Evolutionary conservation across 208 protist species (phyloP), one percentile per base, ranked within the genome.

Genomic region (Leishmania gerbilli): DNA sequence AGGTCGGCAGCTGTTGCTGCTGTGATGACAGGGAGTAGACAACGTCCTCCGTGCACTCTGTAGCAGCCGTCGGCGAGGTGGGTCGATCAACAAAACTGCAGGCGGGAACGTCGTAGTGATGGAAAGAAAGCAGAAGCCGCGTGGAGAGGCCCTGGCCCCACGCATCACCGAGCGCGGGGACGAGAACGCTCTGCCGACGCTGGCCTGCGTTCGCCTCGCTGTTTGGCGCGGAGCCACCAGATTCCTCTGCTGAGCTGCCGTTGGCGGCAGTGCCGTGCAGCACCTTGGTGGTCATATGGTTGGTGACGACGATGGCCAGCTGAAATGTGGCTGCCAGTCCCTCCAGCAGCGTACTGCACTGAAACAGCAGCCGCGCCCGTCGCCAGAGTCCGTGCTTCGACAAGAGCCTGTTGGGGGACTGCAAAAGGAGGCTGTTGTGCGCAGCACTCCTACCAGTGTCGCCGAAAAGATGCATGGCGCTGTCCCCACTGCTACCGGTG

Each of bases 211-310:
- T 49, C 24, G 1, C 21, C 21, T 74, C 77, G 17, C 17, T 21
- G n/a, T 31, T 42, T 7, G 68, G 7, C 4, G 42, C 37, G 3
- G 68, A 49, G 42, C 3, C 34, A 15, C 9, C 9, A 4, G 68
- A 8, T 2, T 11, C 9, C 9, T 19, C 24, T 37, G 37, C 15
- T 49, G 58, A 40, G 56, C 51, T 69, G 1, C n/a, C 31, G 62
- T 31, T 27, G 4, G 8, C 0, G 4, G 76, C 6, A 40, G 34
- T 21, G 13, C 7, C 1, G 8, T 65, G 8, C 6, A 90, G 56
- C 11, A 77, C 83, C 53, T 87, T 84, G 15, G 89, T 93, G 5
- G 95, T 97, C 56, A 98, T 86, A 71, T 98, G 96, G 79, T 98
- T 98, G n/a, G 85, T 95, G 13, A 94, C 91, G 6, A 97, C 84